These are phyloP conservation scores for Neoscytalidium dimidiatum DNA, from an alignment of 2,329 filamentous ascomycete genomes.

Conservation along the genomic window DNA sequence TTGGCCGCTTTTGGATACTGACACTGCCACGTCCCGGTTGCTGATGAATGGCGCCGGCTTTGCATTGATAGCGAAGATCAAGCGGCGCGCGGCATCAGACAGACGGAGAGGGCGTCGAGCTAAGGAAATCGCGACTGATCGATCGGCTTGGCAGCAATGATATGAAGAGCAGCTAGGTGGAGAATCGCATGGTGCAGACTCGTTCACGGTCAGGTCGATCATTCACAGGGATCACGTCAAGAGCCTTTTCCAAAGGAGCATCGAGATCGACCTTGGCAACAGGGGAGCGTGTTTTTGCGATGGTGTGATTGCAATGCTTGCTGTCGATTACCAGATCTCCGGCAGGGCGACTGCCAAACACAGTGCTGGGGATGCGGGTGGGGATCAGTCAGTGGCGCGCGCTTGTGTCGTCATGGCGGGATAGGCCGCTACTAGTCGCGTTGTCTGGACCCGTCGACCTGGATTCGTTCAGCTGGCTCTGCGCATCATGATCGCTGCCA, in stretches of 20 bases:
- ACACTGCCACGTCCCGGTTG: background rate
- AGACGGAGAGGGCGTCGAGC: background rate
- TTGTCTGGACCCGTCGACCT: background rate
- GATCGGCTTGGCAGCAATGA: background rate
- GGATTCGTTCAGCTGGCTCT: background rate
- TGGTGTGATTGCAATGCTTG: background rate
- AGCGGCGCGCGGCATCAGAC: background rate
- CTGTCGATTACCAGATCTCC: constrained; percentile 5
- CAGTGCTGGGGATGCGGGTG: background rate
- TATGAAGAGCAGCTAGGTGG: background rate
- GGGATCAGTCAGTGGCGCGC: background rate
- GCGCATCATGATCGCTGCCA: background rate
- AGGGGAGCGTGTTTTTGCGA: background rate
- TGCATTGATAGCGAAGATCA: background rate
- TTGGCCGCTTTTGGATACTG: background rate
- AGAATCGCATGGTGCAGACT: background rate
- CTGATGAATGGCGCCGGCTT: background rate
- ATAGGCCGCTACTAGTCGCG: background rate
- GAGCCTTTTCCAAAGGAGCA: background rate
- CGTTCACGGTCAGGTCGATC: background rate
- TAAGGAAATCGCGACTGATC: background rate
- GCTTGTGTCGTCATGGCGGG: background rate
- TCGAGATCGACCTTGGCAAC: background rate
- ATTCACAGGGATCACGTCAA: background rate
- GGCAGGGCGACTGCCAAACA: background rate